Evolutionary conservation across 2,329 filamentous ascomycete genomes (phyloP).

Genomic region (Penicillium psychrosexuale): DNA sequence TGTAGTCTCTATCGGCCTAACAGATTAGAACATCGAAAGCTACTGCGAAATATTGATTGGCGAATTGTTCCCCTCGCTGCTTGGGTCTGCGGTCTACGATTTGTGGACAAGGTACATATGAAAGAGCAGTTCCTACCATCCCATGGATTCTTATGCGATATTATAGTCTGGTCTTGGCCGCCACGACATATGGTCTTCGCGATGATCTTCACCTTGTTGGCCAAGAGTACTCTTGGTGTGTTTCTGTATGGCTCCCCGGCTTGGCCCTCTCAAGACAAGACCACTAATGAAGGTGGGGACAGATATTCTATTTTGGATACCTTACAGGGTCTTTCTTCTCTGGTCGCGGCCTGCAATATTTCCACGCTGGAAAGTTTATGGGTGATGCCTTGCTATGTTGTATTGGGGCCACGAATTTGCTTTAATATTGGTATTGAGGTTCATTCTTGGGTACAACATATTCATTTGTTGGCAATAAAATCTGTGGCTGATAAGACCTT

Average conservation of each 20-base stretch:
- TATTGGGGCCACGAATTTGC: neutral
- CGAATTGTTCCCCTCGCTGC: too few species aligned
- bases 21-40: too few species aligned
- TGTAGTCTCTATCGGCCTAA: too few species aligned
- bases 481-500: neutral
- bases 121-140: too few species aligned
- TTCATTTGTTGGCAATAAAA: neutral
- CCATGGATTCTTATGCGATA: too few species aligned
- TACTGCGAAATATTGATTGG: too few species aligned
- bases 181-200: too few species aligned
- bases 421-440: neutral
- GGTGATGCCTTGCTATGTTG: neutral
- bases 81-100: too few species aligned
- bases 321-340: neutral
- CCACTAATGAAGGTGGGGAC: neutral
- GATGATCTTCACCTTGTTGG: neutral
- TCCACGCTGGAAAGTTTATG: neutral
- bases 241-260: neutral
- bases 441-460: neutral
- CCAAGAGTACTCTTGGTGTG: neutral
- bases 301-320: neutral
- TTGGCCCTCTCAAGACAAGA: neutral
- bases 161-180: too few species aligned
- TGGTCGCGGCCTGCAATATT: neutral
- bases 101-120: too few species aligned